Base-by-base conservation (phyloP, 257 asterid species). In the Apocynum venetum region DNA sequence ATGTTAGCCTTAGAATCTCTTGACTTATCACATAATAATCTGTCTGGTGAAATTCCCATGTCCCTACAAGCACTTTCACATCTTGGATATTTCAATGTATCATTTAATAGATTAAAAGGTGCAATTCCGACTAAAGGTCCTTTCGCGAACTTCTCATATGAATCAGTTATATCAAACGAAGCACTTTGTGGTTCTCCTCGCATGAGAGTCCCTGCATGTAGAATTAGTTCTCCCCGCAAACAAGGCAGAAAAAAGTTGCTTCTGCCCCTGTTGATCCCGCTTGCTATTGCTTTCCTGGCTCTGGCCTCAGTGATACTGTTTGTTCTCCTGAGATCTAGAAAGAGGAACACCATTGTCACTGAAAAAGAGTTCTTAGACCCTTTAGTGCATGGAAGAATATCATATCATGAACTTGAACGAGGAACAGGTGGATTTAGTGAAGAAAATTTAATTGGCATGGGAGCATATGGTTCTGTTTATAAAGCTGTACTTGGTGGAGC, bases 401-500 rank as follows among this genome's bases (percentile, higher is more conserved):
- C 81, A 20, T 77, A 64, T 52, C 48, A 77, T 57, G 70, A 77
- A 48, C 79, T 81, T 57, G n/a, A 74, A 43, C 79, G 49, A 77
- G 82, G 79, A 72, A 77, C 82, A 0, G 60, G 20, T 35, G 68
- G 78, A 3, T 82, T 78, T 55, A 74, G 79, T 19, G 56, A n/a
- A 20, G 63, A 43, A 36, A 82, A 59, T 19, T 49, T 82, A 67
- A 44, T 78, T 20, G 85, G 85, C 43, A 82, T 4, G 12, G 82
- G 85, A 4, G 65, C 44, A 61, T 82, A 65, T 31, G 78, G 82
- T 71, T 67, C 76, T 7, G 78, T 82, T 15, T 82, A 82, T 56
- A 77, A 66, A 73, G 76, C 69, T 43, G 13, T 41, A 12, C 66
- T 77, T 20, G 8, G 38, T 19, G 73, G 68, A 70, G 48, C 65